phyloP scores from a whole-genome alignment of 345 rosid genomes.

The Lepidium aucheri region DNA sequence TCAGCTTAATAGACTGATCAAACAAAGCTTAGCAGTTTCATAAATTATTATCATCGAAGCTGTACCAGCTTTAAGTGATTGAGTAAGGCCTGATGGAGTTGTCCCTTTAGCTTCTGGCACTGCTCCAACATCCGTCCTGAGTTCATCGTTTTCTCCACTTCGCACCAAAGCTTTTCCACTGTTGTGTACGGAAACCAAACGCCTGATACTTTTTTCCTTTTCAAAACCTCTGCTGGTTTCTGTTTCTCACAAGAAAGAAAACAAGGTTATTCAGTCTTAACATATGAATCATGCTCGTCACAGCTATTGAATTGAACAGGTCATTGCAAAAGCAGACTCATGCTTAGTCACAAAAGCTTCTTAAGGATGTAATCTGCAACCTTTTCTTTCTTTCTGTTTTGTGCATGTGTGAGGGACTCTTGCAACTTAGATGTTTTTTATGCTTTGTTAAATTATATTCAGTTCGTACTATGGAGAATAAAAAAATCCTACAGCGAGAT shows the following conservation, averaged over 20 bases:
- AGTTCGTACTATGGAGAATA: neutral
- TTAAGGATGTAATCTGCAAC: neutral
- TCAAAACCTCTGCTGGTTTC: conserved; percentile 65
- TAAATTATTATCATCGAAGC: neutral
- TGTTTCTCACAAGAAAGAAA: conserved; percentile 23
- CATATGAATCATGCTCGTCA: neutral
- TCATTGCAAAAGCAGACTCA: neutral
- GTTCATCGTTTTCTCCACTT: conserved; percentile 49
- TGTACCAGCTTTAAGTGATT: conserved; percentile 77
- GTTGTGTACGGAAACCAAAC: conserved; percentile 82
- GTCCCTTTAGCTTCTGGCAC: conserved; percentile 57
- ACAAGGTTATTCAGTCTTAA: neutral
- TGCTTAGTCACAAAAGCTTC: neutral
- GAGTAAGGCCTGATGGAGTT: conserved; percentile 51
- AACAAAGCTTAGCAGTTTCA: neutral
- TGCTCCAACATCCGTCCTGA: conserved; percentile 67
- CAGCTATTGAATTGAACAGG: neutral
- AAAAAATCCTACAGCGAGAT: neutral
- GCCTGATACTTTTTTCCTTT: conserved; percentile 63
- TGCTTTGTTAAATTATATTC: neutral
- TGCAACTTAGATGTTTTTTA: neutral
- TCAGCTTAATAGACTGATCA: neutral
- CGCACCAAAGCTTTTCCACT: conserved; percentile 71
- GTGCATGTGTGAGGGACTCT: neutral
- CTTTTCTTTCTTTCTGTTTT: neutral